These are phyloP conservation scores for Marasmius sp. DNA, from an alignment of 1,284 basidiomycete genomes.

Conservation along the genomic window DNA sequence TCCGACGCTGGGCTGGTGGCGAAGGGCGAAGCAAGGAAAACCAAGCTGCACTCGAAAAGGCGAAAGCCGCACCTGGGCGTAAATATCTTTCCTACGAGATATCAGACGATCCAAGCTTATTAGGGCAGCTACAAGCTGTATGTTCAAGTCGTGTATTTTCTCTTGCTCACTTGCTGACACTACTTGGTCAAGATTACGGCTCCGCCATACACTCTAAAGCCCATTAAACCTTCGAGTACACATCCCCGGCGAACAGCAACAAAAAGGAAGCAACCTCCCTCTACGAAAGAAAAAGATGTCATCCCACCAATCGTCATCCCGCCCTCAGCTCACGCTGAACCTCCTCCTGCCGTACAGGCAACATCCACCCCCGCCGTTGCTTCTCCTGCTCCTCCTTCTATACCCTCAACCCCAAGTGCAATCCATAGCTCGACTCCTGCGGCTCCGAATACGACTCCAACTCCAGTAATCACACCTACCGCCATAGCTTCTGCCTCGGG, in stretches of 20 bases:
- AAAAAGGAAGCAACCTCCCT: constrained; percentile 22
- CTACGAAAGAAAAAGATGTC: not conserved
- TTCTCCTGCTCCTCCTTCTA: not conserved
- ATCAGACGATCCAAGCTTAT: constrained; percentile 46
- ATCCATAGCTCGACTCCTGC: not conserved
- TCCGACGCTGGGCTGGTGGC: constrained; percentile 58
- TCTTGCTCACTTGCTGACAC: not conserved
- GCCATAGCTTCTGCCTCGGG: not conserved
- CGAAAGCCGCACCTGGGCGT: constrained; percentile 38
- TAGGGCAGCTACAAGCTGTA: constrained; percentile 60
- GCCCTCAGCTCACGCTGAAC: not conserved
- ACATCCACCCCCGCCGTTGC: not conserved
- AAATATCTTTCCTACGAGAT: constrained; percentile 60
- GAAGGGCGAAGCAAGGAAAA: constrained; percentile 44
- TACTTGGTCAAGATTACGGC: constrained; percentile 40
- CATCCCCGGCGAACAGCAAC: constrained; percentile 16
- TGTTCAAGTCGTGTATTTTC: constrained; percentile 13
- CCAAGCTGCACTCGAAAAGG: constrained; percentile 36
- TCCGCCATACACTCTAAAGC: constrained; percentile 51
- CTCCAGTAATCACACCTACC: not conserved
- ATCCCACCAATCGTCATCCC: not conserved
- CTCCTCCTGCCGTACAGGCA: not conserved
- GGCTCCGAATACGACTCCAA: not conserved
- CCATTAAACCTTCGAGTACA: constrained; percentile 40
- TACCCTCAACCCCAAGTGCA: not conserved